phyloP scores from a whole-genome alignment of 2,329 filamentous ascomycete species.

The Berkeleyomyces rouxiae region DNA sequence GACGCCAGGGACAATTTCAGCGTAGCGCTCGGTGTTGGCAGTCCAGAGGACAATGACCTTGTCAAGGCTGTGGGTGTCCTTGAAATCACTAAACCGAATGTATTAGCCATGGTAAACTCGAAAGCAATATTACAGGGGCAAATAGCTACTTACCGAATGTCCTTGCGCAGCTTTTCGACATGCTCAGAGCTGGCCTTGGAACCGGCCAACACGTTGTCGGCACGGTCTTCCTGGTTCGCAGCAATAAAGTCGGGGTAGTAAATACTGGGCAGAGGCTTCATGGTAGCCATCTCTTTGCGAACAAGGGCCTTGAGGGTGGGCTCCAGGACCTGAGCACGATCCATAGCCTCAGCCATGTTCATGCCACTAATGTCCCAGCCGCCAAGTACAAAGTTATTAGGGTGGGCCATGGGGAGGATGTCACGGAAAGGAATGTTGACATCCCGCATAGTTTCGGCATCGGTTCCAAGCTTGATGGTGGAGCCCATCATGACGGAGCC shows the following conservation, averaged over 20 bases:
- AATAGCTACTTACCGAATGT: conserved; percentile 41
- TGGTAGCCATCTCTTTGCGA: conserved; percentile 77
- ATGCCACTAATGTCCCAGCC: conserved; percentile 94
- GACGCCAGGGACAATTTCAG: conserved; percentile 71
- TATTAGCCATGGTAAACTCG: background rate
- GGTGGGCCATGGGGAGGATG: conserved; percentile 90
- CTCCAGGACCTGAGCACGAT: conserved; percentile 86
- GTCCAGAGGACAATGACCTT: conserved; percentile 98
- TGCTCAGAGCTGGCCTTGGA: conserved; percentile 73
- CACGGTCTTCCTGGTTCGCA: conserved; percentile 91
- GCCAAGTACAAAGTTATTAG: conserved; percentile 85
- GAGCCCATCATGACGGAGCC: conserved; percentile 95
- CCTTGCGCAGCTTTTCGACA: conserved; percentile 80
- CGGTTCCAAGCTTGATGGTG: conserved; percentile 88
- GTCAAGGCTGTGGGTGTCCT: conserved; percentile 66
- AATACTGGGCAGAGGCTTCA: conserved; percentile 82
- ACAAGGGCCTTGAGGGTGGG: conserved; percentile 82
- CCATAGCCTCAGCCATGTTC: conserved; percentile 84
- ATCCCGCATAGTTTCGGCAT: conserved; percentile 68
- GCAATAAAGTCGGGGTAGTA: conserved; percentile 99
- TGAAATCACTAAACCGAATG: conserved; percentile 55
- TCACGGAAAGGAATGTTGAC: conserved; percentile 94
- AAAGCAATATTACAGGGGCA: conserved; percentile 20
- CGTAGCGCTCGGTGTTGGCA: conserved; percentile 94
- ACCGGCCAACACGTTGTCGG: conserved; percentile 76